Evolutionary conservation across 306 rosid species (phyloP).

Genomic region (Ceratonia siliqua): DNA sequence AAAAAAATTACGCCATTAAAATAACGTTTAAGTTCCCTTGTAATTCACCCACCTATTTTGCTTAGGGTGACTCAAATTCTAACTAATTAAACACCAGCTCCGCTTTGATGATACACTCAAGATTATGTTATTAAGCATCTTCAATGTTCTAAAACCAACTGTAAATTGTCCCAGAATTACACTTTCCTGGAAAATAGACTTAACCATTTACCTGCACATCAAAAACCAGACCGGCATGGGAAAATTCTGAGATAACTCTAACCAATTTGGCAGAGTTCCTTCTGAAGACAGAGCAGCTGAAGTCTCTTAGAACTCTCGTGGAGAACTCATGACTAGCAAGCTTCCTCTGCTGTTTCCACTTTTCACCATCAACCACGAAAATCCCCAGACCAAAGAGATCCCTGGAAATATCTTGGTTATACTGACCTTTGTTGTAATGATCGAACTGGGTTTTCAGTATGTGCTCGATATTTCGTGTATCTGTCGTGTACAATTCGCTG

Average conservation of each 20-base stretch:
- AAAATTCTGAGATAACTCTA: slow-evolving; percentile 18
- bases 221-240: slow-evolving; percentile 23
- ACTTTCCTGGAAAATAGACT: no score
- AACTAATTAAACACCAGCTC: neutral
- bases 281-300: slow-evolving; percentile 43
- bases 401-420: slow-evolving; percentile 1
- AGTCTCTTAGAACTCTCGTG: slow-evolving; percentile 45
- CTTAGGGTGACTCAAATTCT: neutral
- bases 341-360: slow-evolving; percentile 52
- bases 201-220: slow-evolving; percentile 42
- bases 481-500: slow-evolving; percentile 46
- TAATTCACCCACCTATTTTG: neutral
- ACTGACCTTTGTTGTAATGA: slow-evolving; percentile 37
- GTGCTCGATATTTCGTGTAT: slow-evolving; percentile 44
- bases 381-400: slow-evolving; percentile 50
- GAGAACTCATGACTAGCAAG: slow-evolving; percentile 50
- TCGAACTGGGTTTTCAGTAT: slow-evolving; percentile 38
- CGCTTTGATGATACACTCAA: neutral
- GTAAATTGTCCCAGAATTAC: no score
- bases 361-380: slow-evolving; percentile 44
- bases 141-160: neutral
- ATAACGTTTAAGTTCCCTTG: neutral
- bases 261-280: slow-evolving; percentile 43
- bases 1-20: neutral
- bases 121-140: neutral